Evolutionary conservation across 208 protist genomes (phyloP).

Genomic region (Wallacemonas sp.): DNA sequence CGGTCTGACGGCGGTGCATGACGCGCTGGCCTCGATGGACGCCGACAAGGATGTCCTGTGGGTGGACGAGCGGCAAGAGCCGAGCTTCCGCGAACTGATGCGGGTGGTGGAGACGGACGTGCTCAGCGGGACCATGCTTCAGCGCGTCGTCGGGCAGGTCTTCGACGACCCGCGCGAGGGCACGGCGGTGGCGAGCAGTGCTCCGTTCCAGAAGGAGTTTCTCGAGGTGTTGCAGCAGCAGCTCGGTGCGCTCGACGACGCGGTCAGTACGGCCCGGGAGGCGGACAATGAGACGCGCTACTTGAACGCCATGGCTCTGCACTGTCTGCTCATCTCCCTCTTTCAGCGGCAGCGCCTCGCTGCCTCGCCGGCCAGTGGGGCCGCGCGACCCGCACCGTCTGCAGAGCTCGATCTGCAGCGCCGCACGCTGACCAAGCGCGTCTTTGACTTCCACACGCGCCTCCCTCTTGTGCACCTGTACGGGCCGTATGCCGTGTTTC

Average conservation of each 20-base stretch:
- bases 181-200: constrained; percentile 47
- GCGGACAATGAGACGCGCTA: constrained; percentile 22
- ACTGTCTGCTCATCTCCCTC: constrained; percentile 49
- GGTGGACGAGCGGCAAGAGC: constrained; percentile 14
- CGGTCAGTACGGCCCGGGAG: constrained; percentile 38
- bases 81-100: constrained; percentile 14
- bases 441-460: constrained; percentile 21
- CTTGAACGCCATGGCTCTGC: constrained; percentile 59
- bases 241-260: constrained; percentile 23
- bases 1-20: constrained; percentile 42
- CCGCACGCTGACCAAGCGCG: constrained; percentile 6
- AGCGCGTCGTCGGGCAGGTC: constrained; percentile 46
- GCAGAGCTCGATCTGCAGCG: constrained; percentile 16
- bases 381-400: background rate
- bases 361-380: background rate
- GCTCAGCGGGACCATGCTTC: constrained; percentile 74
- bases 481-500: constrained; percentile 34
- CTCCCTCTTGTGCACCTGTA: constrained; percentile 3
- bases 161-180: constrained; percentile 52
- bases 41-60: constrained; percentile 15
- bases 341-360: background rate
- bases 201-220: constrained; percentile 67
- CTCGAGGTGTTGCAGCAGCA: constrained; percentile 32
- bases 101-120: constrained; percentile 33
- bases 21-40: constrained; percentile 21